Conservation (phyloP, 257 asterid genomes). For the Przewalskia tangutica region DNA sequence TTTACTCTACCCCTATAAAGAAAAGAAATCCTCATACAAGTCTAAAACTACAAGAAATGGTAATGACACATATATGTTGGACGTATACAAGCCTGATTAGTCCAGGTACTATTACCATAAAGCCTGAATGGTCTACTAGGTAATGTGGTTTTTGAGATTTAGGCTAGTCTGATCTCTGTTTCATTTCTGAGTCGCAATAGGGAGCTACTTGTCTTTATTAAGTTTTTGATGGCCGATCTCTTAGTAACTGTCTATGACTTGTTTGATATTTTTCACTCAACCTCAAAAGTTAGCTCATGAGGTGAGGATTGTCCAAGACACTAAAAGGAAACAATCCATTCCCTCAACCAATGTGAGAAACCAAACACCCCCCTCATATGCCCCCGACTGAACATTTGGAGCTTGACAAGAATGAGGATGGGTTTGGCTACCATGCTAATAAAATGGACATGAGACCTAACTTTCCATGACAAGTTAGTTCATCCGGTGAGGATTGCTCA, state of each 20-base stretch:
- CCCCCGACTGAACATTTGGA: background rate
- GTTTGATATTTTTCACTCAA: background rate
- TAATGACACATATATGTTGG: background rate
- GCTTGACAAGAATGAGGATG: background rate
- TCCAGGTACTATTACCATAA: background rate
- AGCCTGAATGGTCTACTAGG: background rate
- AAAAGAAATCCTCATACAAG: background rate
- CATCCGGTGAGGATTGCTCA: no score
- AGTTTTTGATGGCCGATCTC: background rate
- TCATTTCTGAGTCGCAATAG: background rate
- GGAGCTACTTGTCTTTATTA: background rate
- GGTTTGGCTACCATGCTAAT: background rate
- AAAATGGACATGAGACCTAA: background rate
- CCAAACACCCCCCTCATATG: background rate
- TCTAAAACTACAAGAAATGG: background rate
- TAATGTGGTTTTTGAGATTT: background rate
- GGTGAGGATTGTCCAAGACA: background rate
- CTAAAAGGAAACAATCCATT: background rate
- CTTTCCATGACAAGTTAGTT: background rate
- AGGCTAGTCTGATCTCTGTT: background rate
- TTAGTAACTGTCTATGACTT: background rate
- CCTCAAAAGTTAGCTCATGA: background rate
- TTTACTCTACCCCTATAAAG: background rate
- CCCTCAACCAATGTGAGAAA: background rate
- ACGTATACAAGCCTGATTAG: background rate